A percentile compares a stretch with the other conserved stretches of the same genome.
These are phyloP conservation scores for Larix kaempferi DNA, from an alignment of 75 land plant genomes.

Conservation along the genomic window DNA sequence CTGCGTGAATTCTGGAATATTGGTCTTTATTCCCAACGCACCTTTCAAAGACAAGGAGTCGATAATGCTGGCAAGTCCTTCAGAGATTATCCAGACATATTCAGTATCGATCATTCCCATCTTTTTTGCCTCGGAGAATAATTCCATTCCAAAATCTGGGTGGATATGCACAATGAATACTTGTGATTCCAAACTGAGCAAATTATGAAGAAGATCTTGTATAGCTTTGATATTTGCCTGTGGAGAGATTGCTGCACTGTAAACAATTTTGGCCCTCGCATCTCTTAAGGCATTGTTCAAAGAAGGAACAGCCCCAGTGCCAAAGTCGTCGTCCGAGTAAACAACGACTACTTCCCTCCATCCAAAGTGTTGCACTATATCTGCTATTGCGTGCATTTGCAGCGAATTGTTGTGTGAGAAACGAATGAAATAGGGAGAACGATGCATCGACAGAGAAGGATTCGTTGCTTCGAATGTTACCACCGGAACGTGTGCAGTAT, in stretches of 20 bases:
- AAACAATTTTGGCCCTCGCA: slow-evolving; percentile 17
- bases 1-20: background rate
- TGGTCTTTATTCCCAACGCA: background rate
- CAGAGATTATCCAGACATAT: slow-evolving; percentile 37
- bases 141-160: slow-evolving; percentile 1
- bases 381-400: slow-evolving; percentile 31
- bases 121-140: slow-evolving; percentile 13
- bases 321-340: slow-evolving; percentile 38
- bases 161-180: slow-evolving; percentile 40
- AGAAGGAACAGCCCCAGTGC: slow-evolving; percentile 31
- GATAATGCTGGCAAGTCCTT: background rate
- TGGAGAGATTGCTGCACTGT: slow-evolving; percentile 8
- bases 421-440: slow-evolving; percentile 34
- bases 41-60: background rate
- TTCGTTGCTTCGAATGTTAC: slow-evolving; percentile 46
- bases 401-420: slow-evolving; percentile 23
- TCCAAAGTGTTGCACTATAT: slow-evolving; percentile 22
- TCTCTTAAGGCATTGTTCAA: slow-evolving; percentile 36
- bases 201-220: slow-evolving; percentile 3
- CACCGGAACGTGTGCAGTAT: slow-evolving; percentile 34
- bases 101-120: slow-evolving; percentile 28
- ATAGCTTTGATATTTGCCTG: background rate
- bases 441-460: slow-evolving; percentile 24
- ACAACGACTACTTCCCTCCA: slow-evolving; percentile 51
- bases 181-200: slow-evolving; percentile 19